These are phyloP conservation scores for Kalaharituber pfeilii DNA, from an alignment of 2,329 filamentous ascomycete species.

Conservation along the genomic window DNA sequence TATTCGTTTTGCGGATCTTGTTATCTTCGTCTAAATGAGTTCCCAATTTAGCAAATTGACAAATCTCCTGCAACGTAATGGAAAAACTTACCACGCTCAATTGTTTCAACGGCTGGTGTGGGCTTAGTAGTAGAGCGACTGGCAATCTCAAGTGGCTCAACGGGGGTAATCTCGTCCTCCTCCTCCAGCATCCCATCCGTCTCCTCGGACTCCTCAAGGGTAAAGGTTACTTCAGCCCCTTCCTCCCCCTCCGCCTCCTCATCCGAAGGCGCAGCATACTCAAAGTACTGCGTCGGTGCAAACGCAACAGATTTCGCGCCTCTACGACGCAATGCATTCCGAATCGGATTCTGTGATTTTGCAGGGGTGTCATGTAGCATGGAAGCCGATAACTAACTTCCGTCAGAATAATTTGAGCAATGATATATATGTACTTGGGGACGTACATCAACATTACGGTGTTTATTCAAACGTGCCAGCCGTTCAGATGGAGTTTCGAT, in stretches of 20 bases:
- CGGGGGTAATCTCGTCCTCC: conserved; percentile 24
- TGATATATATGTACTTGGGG: background rate
- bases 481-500: conserved; percentile 96
- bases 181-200: conserved; percentile 24
- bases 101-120: conserved; percentile 4
- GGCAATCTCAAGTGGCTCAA: conserved; percentile 22
- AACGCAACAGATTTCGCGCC: conserved; percentile 81
- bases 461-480: conserved; percentile 85
- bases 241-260: conserved; percentile 65
- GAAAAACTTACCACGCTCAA: background rate
- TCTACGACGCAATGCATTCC: conserved; percentile 62
- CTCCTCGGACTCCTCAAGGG: conserved; percentile 34
- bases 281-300: conserved; percentile 66
- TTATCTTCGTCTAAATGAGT: conserved; percentile 42
- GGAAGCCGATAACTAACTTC: conserved; percentile 39
- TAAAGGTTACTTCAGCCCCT: conserved; percentile 33
- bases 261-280: conserved; percentile 41
- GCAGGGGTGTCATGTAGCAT: conserved; percentile 49
- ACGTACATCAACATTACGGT: conserved; percentile 88
- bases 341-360: conserved; percentile 67
- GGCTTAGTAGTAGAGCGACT: conserved; percentile 23
- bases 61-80: background rate
- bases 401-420: conserved; percentile 21
- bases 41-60: background rate
- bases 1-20: conserved; percentile 26